Evolutionary conservation across 768 basidiomycete genomes (phyloP).

Genomic region (Dioszegia crocea): DNA sequence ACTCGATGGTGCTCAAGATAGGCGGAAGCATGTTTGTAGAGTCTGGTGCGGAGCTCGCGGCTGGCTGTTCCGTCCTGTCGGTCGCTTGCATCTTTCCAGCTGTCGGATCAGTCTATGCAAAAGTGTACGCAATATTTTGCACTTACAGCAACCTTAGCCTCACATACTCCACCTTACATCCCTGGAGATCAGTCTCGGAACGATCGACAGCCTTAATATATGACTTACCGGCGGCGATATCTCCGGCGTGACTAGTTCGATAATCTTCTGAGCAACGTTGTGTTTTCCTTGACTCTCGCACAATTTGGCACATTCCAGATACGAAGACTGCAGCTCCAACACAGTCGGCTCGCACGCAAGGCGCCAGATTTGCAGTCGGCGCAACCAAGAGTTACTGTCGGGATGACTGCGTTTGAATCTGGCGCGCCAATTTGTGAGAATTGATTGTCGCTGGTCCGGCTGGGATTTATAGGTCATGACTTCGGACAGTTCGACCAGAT

Average conservation of each 20-base stretch:
- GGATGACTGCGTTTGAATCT: conserved; percentile 43
- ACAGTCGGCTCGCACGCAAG: conserved; percentile 38
- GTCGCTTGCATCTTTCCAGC: conserved; percentile 34
- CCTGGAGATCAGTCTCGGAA: conserved; percentile 16
- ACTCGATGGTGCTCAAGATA: conserved; percentile 19
- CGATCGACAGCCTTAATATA: no score
- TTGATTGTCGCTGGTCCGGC: conserved; percentile 35
- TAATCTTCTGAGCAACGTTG: conserved; percentile 30
- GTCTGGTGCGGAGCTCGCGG: conserved; percentile 12
- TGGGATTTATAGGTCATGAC: conserved; percentile 46
- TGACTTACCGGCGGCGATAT: conserved; percentile 30
- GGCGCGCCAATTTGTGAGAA: conserved; percentile 34
- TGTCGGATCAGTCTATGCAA: not conserved
- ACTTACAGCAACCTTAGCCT: conserved; percentile 38
- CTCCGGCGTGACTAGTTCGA: conserved; percentile 26
- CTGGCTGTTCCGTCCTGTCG: conserved; percentile 10
- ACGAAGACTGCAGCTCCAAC: conserved; percentile 34
- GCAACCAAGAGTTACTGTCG: conserved; percentile 44
- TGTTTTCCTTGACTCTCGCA: conserved; percentile 38
- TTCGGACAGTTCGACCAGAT: conserved; percentile 46
- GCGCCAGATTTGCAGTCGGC: conserved; percentile 41
- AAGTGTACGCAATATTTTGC: no score
- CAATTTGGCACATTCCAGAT: conserved; percentile 43
- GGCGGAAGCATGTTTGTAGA: conserved; percentile 24
- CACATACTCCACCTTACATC: conserved; percentile 44